Base-by-base conservation (phyloP, 1,139 yeast genomes). In the Diutina pseudorugosa region DNA sequence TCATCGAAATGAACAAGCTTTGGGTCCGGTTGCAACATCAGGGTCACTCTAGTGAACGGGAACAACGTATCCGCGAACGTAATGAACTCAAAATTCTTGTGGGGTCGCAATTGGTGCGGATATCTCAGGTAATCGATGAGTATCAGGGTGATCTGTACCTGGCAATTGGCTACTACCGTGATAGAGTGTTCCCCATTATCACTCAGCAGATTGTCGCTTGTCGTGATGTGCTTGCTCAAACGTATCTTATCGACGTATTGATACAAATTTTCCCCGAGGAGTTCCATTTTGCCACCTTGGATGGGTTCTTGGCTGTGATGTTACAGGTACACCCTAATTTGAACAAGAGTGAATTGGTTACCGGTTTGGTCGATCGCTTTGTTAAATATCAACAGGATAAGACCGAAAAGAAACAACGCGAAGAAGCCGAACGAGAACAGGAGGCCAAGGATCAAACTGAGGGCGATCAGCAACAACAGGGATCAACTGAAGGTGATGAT, bases 11-110 rank as follows among this genome's bases (percentile, higher is more conserved):
- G 98, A 93, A 94, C 70, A 93, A 94, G 65, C 73, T 93, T 51
- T 93, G 98, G 98, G 98, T 94, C 1, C 76, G 98, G 53, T 73
- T 90, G 57, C 98, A 93, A 68, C 96, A 91, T 64, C 96, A 90
- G 65, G 98, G 98, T 1, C 96, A 90, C 58, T 80, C 94, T 1
- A 78, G 88, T 41, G 96, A 93, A 60, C 77, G 91, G 49, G 82
- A 77, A 51, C 78, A 84, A 63, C 76, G 98, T 53, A 79, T 77
- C 33, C 77, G 75, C 56, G 98, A 94, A 67, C 76, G 98, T 18
- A 83, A 83, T 60, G 97, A 94, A 66, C 76, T 93, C 58, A 93
- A 88, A 67, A 89, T 93, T 55, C 76, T 94, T 53, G 95, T 93
- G 48, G 98, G 98, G 0, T 85, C 95, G 19, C 94, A 91, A 65